phyloP scores from a whole-genome alignment of 2,329 filamentous ascomycete genomes.

The Xylariaceae sp. region DNA sequence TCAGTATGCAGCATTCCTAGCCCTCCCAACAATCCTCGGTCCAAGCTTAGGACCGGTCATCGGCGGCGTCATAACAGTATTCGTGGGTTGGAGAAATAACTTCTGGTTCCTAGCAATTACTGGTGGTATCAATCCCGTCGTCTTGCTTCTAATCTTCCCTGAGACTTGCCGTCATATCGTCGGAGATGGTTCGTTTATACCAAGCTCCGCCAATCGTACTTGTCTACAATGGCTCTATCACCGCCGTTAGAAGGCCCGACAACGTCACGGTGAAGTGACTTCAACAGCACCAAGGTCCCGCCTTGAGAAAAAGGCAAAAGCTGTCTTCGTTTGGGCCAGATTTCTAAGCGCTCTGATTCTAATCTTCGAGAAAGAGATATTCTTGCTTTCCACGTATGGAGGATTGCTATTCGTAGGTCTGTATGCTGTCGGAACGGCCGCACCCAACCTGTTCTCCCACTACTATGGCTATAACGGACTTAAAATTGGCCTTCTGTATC shows the following conservation, averaged over 20 bases:
- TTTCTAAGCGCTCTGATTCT: conserved; percentile 47
- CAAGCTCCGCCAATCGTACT: conserved; percentile 10
- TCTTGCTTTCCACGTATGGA: conserved; percentile 47
- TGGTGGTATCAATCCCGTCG: conserved; percentile 14
- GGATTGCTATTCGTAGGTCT: conserved; percentile 53
- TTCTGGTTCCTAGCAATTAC: conserved; percentile 26
- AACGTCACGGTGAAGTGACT: background rate
- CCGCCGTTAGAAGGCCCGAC: background rate
- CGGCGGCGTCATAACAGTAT: conserved; percentile 16
- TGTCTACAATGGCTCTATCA: conserved; percentile 9
- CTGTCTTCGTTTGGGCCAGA: conserved; percentile 26
- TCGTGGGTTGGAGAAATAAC: conserved; percentile 23
- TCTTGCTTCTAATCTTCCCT: conserved; percentile 16
- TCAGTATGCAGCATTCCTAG: conserved; percentile 44
- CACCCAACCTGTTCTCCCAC: conserved; percentile 46
- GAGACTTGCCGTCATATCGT: conserved; percentile 23
- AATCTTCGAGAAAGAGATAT: conserved; percentile 55
- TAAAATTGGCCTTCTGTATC: conserved; percentile 48
- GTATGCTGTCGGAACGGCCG: conserved; percentile 49
- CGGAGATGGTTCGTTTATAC: conserved; percentile 16
- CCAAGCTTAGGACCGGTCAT: conserved; percentile 27
- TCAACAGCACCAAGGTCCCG: background rate
- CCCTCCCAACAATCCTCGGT: conserved; percentile 37
- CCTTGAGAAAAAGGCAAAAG: background rate
- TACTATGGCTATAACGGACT: conserved; percentile 48